These are phyloP conservation scores for Zarea fungicola DNA, from an alignment of 2,329 filamentous ascomycete genomes.

Conservation along the genomic window DNA sequence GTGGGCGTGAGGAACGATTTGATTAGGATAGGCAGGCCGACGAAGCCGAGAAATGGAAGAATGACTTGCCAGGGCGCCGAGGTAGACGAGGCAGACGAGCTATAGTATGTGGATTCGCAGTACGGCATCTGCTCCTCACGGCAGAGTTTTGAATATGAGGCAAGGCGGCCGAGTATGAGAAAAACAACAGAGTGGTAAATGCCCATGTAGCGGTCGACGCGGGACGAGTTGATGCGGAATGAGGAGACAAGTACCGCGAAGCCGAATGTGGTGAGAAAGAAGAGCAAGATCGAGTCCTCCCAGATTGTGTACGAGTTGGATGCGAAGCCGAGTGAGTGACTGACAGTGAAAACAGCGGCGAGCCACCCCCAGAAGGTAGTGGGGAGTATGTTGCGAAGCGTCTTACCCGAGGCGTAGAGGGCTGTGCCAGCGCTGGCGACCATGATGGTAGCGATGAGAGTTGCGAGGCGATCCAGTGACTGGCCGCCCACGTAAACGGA, in stretches of 20 bases:
- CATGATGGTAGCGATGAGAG: conserved; percentile 32
- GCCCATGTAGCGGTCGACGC: conserved; percentile 66
- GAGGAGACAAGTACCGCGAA: conserved; percentile 69
- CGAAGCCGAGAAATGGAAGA: conserved; percentile 70
- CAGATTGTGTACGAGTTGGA: conserved; percentile 98
- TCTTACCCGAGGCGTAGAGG: conserved; percentile 39
- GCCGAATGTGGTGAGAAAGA: conserved; percentile 86
- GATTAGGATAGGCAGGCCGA: conserved; percentile 68
- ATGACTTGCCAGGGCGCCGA: conserved; percentile 84
- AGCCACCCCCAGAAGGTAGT: conserved; percentile 86
- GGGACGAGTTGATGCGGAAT: conserved; percentile 58
- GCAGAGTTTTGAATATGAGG: conserved; percentile 86
- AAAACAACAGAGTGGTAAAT: conserved; percentile 84
- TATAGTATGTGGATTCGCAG: conserved; percentile 93
- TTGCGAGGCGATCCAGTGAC: conserved; percentile 31
- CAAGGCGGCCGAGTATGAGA: conserved; percentile 68
- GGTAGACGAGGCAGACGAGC: conserved; percentile 84
- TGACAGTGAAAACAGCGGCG: conserved; percentile 71
- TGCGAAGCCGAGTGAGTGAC: conserved; percentile 88
- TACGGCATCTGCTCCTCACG: conserved; percentile 98
- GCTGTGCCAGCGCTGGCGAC: conserved; percentile 38
- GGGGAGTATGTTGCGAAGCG: conserved; percentile 54
- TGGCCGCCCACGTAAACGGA: conserved; percentile 29
- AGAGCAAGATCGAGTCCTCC: conserved; percentile 92
- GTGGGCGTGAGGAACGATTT: conserved; percentile 78